These are phyloP conservation scores for Protomyces inouyei DNA, from an alignment of 1,139 yeast species.

Conservation along the genomic window DNA sequence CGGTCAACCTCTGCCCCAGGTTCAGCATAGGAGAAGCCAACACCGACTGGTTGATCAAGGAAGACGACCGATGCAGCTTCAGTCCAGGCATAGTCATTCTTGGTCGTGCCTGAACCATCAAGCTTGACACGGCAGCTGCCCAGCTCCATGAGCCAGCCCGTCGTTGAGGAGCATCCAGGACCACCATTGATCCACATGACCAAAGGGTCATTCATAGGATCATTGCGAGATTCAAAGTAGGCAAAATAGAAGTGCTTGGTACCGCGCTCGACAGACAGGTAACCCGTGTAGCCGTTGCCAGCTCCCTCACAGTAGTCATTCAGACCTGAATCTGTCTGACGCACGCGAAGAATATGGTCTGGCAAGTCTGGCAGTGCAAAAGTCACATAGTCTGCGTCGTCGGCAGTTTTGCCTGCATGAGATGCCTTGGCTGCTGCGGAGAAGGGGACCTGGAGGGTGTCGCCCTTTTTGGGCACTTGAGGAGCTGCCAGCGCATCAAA, in stretches of 20 bases:
- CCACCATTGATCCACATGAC: constrained; percentile 80
- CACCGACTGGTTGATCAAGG: constrained; percentile 94
- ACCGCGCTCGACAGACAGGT: constrained; percentile 74
- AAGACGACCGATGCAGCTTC: constrained; percentile 9
- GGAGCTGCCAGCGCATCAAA: too few relatives aligned
- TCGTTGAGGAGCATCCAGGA: constrained; percentile 96
- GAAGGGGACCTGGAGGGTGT: background rate
- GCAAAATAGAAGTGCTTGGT: constrained; percentile 79
- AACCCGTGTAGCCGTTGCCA: constrained; percentile 57
- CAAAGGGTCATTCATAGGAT: constrained; percentile 77
- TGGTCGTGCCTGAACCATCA: constrained; percentile 50
- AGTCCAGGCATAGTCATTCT: constrained; percentile 45
- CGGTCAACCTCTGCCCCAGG: constrained; percentile 45
- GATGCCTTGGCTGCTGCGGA: background rate
- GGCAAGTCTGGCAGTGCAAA: background rate
- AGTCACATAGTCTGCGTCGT: background rate
- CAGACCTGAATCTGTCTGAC: background rate
- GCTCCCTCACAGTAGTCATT: constrained; percentile 9
- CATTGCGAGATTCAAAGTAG: constrained; percentile 87
- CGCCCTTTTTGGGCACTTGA: too few relatives aligned
- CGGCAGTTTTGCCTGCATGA: background rate
- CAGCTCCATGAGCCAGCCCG: constrained; percentile 86
- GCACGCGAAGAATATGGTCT: background rate
- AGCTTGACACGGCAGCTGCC: constrained; percentile 84
- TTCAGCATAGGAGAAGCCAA: constrained; percentile 64